Percentiles rank a stretch among this genome's conserved stretches.
Conservation (phyloP, 805 yeast species). For the Suhomyces sp. region DNA sequence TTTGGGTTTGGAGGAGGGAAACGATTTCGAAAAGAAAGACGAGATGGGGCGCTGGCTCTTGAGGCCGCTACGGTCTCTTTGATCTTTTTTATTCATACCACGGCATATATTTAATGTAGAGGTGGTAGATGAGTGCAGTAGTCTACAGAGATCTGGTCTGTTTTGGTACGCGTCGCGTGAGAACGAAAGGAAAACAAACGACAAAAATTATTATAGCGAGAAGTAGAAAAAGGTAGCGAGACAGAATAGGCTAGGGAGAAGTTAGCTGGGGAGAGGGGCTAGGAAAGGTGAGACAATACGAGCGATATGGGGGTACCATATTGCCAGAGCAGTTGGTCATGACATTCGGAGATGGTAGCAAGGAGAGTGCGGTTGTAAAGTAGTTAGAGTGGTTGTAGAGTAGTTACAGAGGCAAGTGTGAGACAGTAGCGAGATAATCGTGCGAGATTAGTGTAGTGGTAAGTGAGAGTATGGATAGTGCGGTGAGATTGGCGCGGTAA, state of each 20-base stretch:
- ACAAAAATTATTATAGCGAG: not conserved
- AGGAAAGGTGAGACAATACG: not conserved
- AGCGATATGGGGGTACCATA: not conserved
- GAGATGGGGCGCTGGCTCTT: conserved; percentile 25
- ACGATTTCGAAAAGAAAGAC: conserved; percentile 21
- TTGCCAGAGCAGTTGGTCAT: not conserved
- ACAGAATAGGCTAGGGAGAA: too few species aligned
- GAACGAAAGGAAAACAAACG: not conserved
- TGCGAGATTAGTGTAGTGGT: not conserved
- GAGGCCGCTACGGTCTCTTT: not conserved
- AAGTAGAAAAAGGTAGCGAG: not conserved
- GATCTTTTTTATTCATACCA: not conserved
- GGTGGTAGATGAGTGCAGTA: not conserved
- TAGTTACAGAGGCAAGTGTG: too few species aligned
- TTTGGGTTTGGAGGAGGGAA: not conserved
- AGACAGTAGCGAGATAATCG: not conserved
- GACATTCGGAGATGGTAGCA: not conserved
- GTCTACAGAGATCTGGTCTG: not conserved
- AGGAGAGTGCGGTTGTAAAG: not conserved
- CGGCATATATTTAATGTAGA: not conserved
- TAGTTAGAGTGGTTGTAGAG: not conserved
- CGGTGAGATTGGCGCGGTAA: not conserved
- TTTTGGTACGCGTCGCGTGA: not conserved
- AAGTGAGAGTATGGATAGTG: not conserved
- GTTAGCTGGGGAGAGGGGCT: not conserved